Evolutionary conservation across 768 basidiomycete species (phyloP).

Genomic region (Tylopilus intermedius): DNA sequence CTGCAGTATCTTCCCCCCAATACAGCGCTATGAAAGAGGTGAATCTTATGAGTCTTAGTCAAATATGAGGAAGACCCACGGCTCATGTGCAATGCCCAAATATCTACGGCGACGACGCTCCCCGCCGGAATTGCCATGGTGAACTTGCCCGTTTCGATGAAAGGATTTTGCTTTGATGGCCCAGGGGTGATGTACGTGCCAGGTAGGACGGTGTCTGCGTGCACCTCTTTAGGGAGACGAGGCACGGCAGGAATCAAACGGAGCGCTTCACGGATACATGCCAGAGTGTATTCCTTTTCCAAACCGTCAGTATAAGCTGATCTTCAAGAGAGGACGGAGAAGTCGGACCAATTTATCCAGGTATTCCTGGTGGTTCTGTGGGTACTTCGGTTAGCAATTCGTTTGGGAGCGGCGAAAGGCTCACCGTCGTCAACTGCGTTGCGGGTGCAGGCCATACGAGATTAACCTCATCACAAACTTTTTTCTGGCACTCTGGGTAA

Average conservation of each 20-base stretch:
- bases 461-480: slow-evolving; percentile 38
- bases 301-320: not conserved
- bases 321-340: not conserved
- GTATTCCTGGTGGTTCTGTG: slow-evolving; percentile 38
- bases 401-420: not conserved
- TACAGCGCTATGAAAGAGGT: slow-evolving; percentile 34
- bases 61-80: slow-evolving; percentile 28
- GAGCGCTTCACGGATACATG: slow-evolving; percentile 43
- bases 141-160: slow-evolving; percentile 27
- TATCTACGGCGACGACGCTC: slow-evolving; percentile 37
- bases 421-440: slow-evolving; percentile 26
- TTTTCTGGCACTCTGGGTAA: slow-evolving; percentile 45
- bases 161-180: not conserved
- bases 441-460: slow-evolving; percentile 38
- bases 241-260: slow-evolving; percentile 38
- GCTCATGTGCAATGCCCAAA: slow-evolving; percentile 41
- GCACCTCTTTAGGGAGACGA: slow-evolving; percentile 34
- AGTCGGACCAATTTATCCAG: slow-evolving; percentile 34
- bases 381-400: not conserved
- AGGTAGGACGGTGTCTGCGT: slow-evolving; percentile 33
- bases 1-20: slow-evolving; percentile 43
- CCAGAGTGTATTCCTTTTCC: slow-evolving; percentile 38
- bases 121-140: slow-evolving; percentile 37
- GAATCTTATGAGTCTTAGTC: not conserved
- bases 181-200: slow-evolving; percentile 31